These are phyloP conservation scores for Exophiala mesophila DNA, from an alignment of 2,329 filamentous ascomycete species.

Conservation along the genomic window DNA sequence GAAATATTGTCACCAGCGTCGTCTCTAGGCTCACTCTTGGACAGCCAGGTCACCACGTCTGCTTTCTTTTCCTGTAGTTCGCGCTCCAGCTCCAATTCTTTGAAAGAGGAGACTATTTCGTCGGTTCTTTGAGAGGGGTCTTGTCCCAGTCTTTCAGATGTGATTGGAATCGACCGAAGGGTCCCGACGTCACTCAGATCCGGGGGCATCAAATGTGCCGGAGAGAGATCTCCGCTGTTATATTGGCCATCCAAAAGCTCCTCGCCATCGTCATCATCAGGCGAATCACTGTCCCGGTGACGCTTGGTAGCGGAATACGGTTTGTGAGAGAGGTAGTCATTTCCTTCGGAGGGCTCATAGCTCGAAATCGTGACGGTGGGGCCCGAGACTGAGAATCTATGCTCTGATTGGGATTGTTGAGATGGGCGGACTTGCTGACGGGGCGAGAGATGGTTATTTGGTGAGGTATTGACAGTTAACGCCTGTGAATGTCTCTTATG, in stretches of 20 bases:
- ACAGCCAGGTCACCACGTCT: conserved; percentile 52
- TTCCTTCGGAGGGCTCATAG: conserved; percentile 11
- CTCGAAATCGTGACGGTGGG: conserved; percentile 43
- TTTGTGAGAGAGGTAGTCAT: background rate
- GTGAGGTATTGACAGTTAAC: conserved; percentile 15
- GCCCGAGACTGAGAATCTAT: conserved; percentile 30
- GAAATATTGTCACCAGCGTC: conserved; percentile 32
- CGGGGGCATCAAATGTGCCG: conserved; percentile 21
- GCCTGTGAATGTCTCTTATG: conserved; percentile 7
- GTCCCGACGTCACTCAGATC: conserved; percentile 7
- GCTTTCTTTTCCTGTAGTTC: conserved; percentile 48
- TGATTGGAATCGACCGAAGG: background rate
- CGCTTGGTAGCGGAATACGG: conserved; percentile 29
- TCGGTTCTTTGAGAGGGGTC: conserved; percentile 34
- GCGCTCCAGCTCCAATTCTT: conserved; percentile 46
- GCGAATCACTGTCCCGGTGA: conserved; percentile 32
- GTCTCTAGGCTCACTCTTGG: conserved; percentile 43
- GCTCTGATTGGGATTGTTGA: conserved; percentile 3
- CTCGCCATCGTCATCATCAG: conserved; percentile 27
- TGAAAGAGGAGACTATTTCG: conserved; percentile 44
- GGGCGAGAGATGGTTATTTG: conserved; percentile 8
- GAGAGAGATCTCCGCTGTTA: conserved; percentile 4
- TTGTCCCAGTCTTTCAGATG: conserved; percentile 1
- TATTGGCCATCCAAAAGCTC: conserved; percentile 15
- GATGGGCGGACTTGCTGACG: conserved; percentile 7